Evolutionary conservation across 2,329 filamentous ascomycete genomes (phyloP), one percentile per base, ranked within the genome.

Genomic region (Dactylellina cionopaga): DNA sequence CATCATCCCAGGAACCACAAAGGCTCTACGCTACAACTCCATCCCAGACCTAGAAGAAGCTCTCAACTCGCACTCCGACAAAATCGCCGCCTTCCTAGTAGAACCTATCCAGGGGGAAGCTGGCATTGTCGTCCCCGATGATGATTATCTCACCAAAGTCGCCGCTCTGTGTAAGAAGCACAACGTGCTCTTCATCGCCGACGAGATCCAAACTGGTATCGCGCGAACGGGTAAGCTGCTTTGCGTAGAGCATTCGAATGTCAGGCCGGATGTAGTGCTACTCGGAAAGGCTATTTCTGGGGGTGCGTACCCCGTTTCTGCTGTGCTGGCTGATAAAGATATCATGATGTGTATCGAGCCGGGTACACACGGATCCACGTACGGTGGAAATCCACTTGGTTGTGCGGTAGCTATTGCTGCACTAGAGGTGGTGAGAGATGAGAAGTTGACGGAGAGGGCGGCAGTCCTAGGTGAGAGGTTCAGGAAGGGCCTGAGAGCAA

Each of bases 241-340:
- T 60, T 96, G 92, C 85, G 90, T 91, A 78, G 88, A 99, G 82
- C 98, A 95, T 93, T 89, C 91, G 64, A 91, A 89, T 76, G 92
- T 99, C 84, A 96, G 94, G 84, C 95, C 94, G 37, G 95, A 99
- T 80, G 86, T 99, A 78, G 90, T 99, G 22, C 89, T 96, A 49
- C 88, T 99, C 31, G 95, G 95, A 79, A 99, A 99, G 84, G 95
- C 95, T 77, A 96, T 99, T 80, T 96, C 92, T 31, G 95, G 95
- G 75, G 95, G 95, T 81, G 95, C 98, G 90, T 99, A 99, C 83
- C 95, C 95, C n/a, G 95, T 99, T 66, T 96, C 92, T 74, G 92
- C 90, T 78, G 93, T 99, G 51, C 85, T 99, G 56, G 90, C 90
- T 74, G 89, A 89, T 78, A 92, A 90, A 82, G 93, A 97, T 65